These are phyloP conservation scores for Barbarea vulgaris DNA, from an alignment of 345 rosid species.

Conservation along the genomic window DNA sequence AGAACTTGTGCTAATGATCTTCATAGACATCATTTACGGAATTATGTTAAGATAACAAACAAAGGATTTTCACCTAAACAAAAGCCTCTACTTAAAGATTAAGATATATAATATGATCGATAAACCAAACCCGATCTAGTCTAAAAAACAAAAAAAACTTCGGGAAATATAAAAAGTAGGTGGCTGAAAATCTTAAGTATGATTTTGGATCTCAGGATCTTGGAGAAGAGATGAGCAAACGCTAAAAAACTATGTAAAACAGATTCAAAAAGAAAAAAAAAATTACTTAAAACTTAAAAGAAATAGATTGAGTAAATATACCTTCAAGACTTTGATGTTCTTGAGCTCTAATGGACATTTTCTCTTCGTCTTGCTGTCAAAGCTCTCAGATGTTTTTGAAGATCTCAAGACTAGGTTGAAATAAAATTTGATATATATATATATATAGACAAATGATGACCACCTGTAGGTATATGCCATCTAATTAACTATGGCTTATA, in stretches of 20 bases:
- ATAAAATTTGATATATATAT: not conserved
- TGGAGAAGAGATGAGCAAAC: not conserved
- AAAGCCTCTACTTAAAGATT: too few species aligned
- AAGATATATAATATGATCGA: not conserved
- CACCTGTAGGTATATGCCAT: conserved; percentile 19
- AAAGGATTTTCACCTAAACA: not conserved
- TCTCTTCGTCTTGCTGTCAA: conserved; percentile 21
- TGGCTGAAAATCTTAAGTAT: not conserved
- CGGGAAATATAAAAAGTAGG: not conserved
- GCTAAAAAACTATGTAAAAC: not conserved
- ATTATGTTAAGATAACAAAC: not conserved
- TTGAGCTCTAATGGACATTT: conserved; percentile 39
- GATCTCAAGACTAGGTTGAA: conserved; percentile 15
- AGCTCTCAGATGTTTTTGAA: conserved; percentile 14
- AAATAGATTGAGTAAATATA: not conserved
- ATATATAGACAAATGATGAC: conserved; percentile 22
- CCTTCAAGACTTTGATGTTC: conserved; percentile 34
- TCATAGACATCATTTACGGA: not conserved
- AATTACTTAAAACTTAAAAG: not conserved
- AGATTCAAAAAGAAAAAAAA: not conserved
- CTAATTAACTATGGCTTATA: not conserved
- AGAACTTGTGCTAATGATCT: conserved; percentile 17
- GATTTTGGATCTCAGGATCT: conserved; percentile 13
- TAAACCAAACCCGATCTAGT: not conserved
- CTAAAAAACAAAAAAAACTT: not conserved